Percentiles rank a stretch among this genome's conserved stretches.
These are phyloP conservation scores for Fusarium austroafricanum DNA, from an alignment of 2,329 filamentous ascomycete species.

Conservation along the genomic window DNA sequence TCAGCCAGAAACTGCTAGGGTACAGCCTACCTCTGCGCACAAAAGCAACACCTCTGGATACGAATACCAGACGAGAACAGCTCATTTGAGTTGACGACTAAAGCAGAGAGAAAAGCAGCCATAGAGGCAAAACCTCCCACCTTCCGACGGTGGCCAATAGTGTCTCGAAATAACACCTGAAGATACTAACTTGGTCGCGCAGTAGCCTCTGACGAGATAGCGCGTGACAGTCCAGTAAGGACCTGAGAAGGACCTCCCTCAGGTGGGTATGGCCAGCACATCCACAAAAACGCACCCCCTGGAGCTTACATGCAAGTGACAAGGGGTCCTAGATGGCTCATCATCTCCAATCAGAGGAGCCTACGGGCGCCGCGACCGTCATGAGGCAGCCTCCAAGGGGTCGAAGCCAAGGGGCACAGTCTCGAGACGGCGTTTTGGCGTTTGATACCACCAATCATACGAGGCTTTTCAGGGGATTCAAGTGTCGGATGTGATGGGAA, in stretches of 20 bases:
- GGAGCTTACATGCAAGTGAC: constrained; percentile 31
- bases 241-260: constrained; percentile 35
- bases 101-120: constrained; percentile 5
- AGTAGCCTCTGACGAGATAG: constrained; percentile 42
- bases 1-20: constrained; percentile 20
- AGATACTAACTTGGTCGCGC: constrained; percentile 39
- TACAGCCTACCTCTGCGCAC: background rate
- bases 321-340: constrained; percentile 21
- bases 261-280: constrained; percentile 33
- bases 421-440: constrained; percentile 37
- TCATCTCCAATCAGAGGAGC: constrained; percentile 36
- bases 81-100: background rate
- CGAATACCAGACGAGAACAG: constrained; percentile 1
- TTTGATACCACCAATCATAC: constrained; percentile 42
- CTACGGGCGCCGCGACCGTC: constrained; percentile 43
- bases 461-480: constrained; percentile 39
- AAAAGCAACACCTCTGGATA: constrained; percentile 12
- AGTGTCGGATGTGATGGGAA: constrained; percentile 36
- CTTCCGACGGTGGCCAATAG: constrained; percentile 31
- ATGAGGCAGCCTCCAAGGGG: constrained; percentile 37
- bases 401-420: constrained; percentile 29
- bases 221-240: constrained; percentile 42
- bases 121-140: constrained; percentile 22
- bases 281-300: constrained; percentile 27
- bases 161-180: constrained; percentile 29